Conservation (phyloP, 1,284 basidiomycete genomes). For the Ustilago shanxiensis region DNA sequence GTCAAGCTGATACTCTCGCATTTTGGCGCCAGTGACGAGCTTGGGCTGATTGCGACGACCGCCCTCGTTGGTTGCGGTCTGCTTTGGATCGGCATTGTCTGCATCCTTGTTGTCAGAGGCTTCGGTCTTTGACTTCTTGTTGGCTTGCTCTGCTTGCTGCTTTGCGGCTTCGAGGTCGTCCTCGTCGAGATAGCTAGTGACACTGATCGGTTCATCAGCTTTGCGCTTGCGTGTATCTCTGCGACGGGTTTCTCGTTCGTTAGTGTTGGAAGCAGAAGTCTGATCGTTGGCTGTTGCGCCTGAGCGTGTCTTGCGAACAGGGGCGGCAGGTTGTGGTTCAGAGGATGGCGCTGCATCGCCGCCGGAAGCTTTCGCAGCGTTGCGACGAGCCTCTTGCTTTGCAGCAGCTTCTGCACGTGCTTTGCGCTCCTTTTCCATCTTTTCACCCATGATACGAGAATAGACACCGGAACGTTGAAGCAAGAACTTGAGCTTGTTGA, state of each 20-base stretch:
- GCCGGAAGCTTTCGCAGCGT: conserved; percentile 20
- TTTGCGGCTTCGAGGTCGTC: conserved; percentile 53
- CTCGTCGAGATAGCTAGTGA: conserved; percentile 56
- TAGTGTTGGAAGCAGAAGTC: conserved; percentile 16
- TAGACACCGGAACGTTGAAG: conserved; percentile 65
- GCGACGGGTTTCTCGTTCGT: conserved; percentile 25
- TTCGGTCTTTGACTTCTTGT: conserved; percentile 58
- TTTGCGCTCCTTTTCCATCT: conserved; percentile 59
- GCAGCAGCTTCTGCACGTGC: conserved; percentile 40
- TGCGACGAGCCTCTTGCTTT: conserved; percentile 35
- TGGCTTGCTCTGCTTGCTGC: conserved; percentile 35
- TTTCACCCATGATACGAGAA: conserved; percentile 67
- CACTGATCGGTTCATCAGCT: conserved; percentile 38
- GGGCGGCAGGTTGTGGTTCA: conserved; percentile 27
- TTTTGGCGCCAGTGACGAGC: conserved; percentile 83
- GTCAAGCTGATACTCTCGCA: conserved; percentile 92
- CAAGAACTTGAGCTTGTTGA: conserved; percentile 63
- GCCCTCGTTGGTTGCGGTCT: conserved; percentile 37
- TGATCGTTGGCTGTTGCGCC: conserved; percentile 25
- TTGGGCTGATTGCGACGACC: conserved; percentile 75
- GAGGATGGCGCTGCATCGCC: conserved; percentile 5
- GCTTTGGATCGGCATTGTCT: conserved; percentile 71
- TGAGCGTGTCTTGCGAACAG: conserved; percentile 40
- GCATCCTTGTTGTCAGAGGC: conserved; percentile 74
- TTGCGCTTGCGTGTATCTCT: conserved; percentile 46